A percentile compares a stretch with the other conserved stretches of the same genome.
phyloP scores from a whole-genome alignment of 2,329 filamentous ascomycete species.

The Diplodia corticola region DNA sequence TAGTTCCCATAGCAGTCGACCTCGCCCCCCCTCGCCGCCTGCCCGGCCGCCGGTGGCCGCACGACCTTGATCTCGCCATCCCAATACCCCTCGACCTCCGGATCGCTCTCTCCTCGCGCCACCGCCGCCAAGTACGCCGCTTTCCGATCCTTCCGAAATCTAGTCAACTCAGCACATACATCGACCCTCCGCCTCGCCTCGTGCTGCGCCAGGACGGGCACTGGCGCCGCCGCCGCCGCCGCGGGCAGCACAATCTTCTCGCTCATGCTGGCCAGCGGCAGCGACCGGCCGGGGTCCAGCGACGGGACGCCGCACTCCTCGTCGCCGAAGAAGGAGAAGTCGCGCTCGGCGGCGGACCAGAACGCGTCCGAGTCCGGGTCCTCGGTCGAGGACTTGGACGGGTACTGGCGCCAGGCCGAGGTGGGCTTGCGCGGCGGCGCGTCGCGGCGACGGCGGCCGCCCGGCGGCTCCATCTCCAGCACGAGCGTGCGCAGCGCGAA shows the following conservation, averaged over 20 bases:
- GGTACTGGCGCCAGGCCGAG: conserved; percentile 47
- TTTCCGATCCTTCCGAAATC: conserved; percentile 56
- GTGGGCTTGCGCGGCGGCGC: conserved; percentile 37
- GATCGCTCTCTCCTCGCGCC: conserved; percentile 32
- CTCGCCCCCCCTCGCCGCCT: conserved; percentile 39
- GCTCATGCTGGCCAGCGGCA: conserved; percentile 50
- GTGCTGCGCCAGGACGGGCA: conserved; percentile 27
- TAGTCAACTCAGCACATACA: conserved; percentile 55
- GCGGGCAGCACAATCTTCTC: conserved; percentile 39
- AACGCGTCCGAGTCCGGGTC: conserved; percentile 60
- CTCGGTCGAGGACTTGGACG: conserved; percentile 57
- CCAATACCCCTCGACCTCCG: conserved; percentile 58
- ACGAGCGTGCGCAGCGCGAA: conserved; percentile 59
- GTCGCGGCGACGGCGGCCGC: neutral
- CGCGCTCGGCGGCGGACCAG: conserved; percentile 59
- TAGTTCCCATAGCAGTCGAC: conserved; percentile 57
- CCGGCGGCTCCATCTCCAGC: conserved; percentile 51
- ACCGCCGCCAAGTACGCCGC: conserved; percentile 47
- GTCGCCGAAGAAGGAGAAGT: conserved; percentile 63
- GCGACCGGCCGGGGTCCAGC: conserved; percentile 45
- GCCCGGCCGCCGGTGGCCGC: conserved; percentile 37
- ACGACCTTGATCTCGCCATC: conserved; percentile 60
- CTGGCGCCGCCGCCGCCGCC: conserved; percentile 25
- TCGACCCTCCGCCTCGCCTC: conserved; percentile 42
- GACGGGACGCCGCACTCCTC: conserved; percentile 56